Evolutionary conservation across 2,329 filamentous ascomycete species (phyloP).

Genomic region (Botrytis sinoallii): DNA sequence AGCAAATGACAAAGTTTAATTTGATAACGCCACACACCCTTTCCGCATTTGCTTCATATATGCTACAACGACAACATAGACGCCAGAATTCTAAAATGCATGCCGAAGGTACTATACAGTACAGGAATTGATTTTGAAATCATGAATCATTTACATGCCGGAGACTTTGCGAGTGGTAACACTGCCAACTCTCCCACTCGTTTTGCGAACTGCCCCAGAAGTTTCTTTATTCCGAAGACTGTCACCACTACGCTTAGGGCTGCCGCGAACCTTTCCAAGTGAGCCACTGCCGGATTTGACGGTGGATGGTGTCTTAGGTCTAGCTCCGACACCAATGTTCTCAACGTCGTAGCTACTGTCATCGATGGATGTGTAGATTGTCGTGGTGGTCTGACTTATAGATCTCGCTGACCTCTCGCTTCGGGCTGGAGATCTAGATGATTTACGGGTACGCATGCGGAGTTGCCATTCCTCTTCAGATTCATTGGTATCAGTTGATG

Average conservation of each 20-base stretch:
- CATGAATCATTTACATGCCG: slow-evolving; percentile 31
- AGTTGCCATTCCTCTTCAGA: slow-evolving; percentile 70
- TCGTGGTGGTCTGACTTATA: slow-evolving; percentile 71
- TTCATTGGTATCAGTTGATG: slow-evolving; percentile 68
- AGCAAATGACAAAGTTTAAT: slow-evolving; percentile 13
- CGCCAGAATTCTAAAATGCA: slow-evolving; percentile 20
- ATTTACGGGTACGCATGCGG: slow-evolving; percentile 67
- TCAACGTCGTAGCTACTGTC: slow-evolving; percentile 68
- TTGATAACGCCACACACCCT: slow-evolving; percentile 17
- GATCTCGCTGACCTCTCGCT: slow-evolving; percentile 57
- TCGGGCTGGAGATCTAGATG: slow-evolving; percentile 59
- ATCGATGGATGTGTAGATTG: slow-evolving; percentile 61
- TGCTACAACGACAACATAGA: slow-evolving; percentile 15
- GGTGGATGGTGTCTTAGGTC: slow-evolving; percentile 53
- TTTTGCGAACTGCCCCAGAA: slow-evolving; percentile 58
- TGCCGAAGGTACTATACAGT: slow-evolving; percentile 31
- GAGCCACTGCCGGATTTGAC: slow-evolving; percentile 51
- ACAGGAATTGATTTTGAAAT: slow-evolving; percentile 27
- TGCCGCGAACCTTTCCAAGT: slow-evolving; percentile 60
- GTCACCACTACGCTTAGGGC: slow-evolving; percentile 54
- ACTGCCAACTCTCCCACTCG: slow-evolving; percentile 62
- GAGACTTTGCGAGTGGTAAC: slow-evolving; percentile 43
- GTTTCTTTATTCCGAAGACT: slow-evolving; percentile 50
- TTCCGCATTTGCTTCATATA: slow-evolving; percentile 16
- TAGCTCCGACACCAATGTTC: slow-evolving; percentile 55